Percentiles rank a stretch among this genome's conserved stretches.
Evolutionary conservation across 2,329 filamentous ascomycete species (phyloP).

Genomic region (Chrysoporthe deuterocubensis): DNA sequence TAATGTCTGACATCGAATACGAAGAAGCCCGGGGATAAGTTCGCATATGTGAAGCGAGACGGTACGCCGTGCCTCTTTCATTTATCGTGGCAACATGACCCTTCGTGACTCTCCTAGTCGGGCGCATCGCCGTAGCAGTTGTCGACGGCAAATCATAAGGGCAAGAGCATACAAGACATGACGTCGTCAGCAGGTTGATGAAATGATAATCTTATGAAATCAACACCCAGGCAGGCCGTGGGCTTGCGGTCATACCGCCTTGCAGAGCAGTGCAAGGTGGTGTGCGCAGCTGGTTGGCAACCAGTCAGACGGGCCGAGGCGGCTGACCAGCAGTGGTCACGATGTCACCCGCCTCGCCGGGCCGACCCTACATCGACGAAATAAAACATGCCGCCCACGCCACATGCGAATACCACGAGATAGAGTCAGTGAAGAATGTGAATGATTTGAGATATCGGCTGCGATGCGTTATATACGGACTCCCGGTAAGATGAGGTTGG

Average conservation of each 20-base stretch:
- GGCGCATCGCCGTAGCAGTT: too few species aligned
- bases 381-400: neutral
- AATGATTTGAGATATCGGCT: neutral
- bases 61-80: too few species aligned
- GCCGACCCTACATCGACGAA: neutral
- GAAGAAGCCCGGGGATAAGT: too few species aligned
- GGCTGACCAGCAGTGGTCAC: constrained; percentile 11
- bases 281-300: neutral
- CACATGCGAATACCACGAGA: constrained; percentile 3
- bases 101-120: too few species aligned
- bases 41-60: too few species aligned
- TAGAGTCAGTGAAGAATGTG: neutral
- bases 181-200: too few species aligned
- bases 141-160: too few species aligned
- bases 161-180: too few species aligned
- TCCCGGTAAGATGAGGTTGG: neutral
- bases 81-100: too few species aligned
- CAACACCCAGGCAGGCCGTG: neutral
- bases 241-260: neutral
- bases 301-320: constrained; percentile 20
- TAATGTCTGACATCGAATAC: too few species aligned
- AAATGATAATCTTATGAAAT: too few species aligned
- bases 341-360: neutral
- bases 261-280: neutral
- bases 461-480: neutral